Evolutionary conservation across 1,284 basidiomycete species (phyloP), one percentile per base, ranked within the genome.

Genomic region (Tilletia horrida): DNA sequence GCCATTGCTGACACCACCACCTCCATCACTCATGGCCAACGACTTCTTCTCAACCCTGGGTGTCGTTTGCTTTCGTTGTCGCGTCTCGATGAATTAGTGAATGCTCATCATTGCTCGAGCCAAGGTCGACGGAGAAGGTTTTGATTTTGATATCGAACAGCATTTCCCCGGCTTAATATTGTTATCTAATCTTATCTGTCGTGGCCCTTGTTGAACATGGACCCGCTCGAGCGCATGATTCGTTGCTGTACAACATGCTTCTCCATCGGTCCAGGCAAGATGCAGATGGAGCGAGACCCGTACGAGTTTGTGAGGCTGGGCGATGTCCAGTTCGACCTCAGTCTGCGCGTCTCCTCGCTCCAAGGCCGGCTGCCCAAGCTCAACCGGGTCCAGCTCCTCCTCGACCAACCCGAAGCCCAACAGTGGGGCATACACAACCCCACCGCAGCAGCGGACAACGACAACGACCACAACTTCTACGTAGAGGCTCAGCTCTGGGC

Each of bases 401-500:
- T 77, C 25, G 67, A 72, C 11, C 43, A 67, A 18, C 73, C 74
- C 11, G 68, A 71, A 31, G 67, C 67, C 6, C 63, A 70, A 1
- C 70, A 72, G 13, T 76, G 71, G 71, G 76, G 76, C 3, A 64
- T 67, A 8, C 73, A 77, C 23, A 59, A 71, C 42, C 35, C 35
- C 6, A 52, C 50, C 13, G 50, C 50, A 52, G 35, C 35, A 11
- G 6, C 4, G 35, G 35, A 40, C 35, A 40, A 40, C 11, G 50
- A 52, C 1, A 27, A 52, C 13, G 66, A 65, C 31, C 27, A 18
- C 1, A 87, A 86, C 4, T 86, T 90, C 73, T 94, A 92, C 82
- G 90, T 97, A 62, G 91, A 90, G 13, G 91, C 91, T 76, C 91
- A 95, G 77, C 88, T 98, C 14, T 87, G 91, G 71, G 90, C 93